Base-by-base conservation (phyloP, 2,329 filamentous ascomycete genomes). In the Aciculosporium take region DNA sequence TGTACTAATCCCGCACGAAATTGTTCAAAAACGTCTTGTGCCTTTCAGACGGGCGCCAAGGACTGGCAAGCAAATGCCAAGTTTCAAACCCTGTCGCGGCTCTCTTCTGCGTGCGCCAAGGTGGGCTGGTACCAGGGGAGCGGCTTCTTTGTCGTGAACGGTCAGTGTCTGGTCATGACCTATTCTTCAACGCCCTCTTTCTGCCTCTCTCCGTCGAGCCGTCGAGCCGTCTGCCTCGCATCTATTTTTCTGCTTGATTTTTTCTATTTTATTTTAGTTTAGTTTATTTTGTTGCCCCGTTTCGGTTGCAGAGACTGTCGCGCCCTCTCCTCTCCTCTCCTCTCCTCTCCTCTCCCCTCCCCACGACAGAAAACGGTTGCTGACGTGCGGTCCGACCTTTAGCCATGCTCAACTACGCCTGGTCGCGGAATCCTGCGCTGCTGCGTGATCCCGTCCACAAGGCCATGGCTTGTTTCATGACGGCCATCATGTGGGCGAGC, bases 71-170 rank as follows among this genome's bases (percentile, higher is more conserved):
- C 39, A 18, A 40, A 44, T n/a, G 41, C 31, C 23, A 40, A 44
- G 25, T 46, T 46, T 34, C 42, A 44, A 7, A 30, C 38, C 21
- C 45, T 48, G 7, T 37, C 45, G 6, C n/a, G 40, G 4, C 13
- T 41, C 5, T 32, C 45, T 2, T 36, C 31, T 7, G 33, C 45
- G 12, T 46, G 46, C 30, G 46, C 46, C 25, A 43, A 41, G 29
- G 36, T 20, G 9, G 46, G 46, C 35, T 48, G 45, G 45, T 48
- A 46, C 35, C 45, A 48, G 29, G 45, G 46, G 12, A 48, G 46
- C 24, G 46, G 42, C 3, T 45, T 46, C 34, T 40, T 48, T 25
- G 17, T 46, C 35, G 30, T 46, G 38, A 45, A 40, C 20, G 46
- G 46, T 45, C 20, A 8, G 46, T 43, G 23, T 37, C 18, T 32